Evolutionary conservation across 768 basidiomycete species (phyloP), one percentile per base, ranked within the genome.

Genomic region (Sporobolomyces phaffii): DNA sequence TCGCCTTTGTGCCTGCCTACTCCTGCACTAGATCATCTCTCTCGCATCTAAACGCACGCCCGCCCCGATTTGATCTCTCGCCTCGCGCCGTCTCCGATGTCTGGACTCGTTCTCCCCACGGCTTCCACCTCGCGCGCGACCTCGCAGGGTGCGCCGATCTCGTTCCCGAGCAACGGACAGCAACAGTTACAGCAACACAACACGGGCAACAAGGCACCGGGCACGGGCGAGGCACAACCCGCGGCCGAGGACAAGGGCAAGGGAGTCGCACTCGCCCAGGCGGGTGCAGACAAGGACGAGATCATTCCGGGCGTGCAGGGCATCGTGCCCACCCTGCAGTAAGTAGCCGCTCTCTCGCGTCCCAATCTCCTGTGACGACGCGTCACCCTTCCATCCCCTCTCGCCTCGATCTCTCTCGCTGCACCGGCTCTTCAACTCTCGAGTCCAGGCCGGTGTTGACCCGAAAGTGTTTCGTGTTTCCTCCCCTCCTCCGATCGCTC

Each of bases 251-350:
- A 52, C 66, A 68, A 68, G 51, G 62, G 44, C 41, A 53, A 59
- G 44, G 50, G 2, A 1, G 51, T 14, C 44, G 56, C 33, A 1
- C 10, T 38, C 38, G 10, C 38, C 38, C n/a, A n/a, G n/a, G 34
- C 26, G 34, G 34, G 15, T 17, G 49, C 7, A 5, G 59, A 64
- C 41, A 66, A 72, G 20, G 60, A 52, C 9, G 70, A 66, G 14
- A 47, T 72, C 28, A 72, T 72, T 45, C 70, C 70, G 5, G 70
- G 70, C 4, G 70, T 72, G 13, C 90, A 96, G 78, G 96, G 94
- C 64, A 93, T 98, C 73, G 94, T 98, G 11, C 96, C 94, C n/a
- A 97, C 92, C 3, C 83, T 99, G 57, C 94, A 99, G 84, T 83
- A 73, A 76, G 81, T 81, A 68, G 73, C 45, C 29, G 22, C 40